These are phyloP conservation scores for Micractinium sp. DNA, from an alignment of 139 green algal species.

Conservation along the genomic window DNA sequence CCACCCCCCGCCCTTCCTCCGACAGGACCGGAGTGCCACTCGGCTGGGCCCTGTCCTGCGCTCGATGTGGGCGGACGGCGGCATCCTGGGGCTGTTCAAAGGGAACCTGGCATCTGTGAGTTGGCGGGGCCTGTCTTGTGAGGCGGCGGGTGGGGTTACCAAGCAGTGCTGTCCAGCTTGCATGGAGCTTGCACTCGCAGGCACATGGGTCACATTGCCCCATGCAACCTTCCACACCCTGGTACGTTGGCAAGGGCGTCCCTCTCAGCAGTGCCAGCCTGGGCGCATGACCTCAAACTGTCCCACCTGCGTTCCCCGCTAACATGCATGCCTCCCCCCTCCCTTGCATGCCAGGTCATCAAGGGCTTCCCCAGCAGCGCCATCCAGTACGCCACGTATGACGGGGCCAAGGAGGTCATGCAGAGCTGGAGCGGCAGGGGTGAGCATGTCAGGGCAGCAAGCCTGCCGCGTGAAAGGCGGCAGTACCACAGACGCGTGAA, in stretches of 20 bases:
- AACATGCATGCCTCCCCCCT: neutral
- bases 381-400: slow-evolving; percentile 44
- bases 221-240: too few relatives aligned
- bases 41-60: slow-evolving; percentile 7
- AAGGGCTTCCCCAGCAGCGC: slow-evolving; percentile 29
- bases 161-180: neutral
- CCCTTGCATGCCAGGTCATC: neutral
- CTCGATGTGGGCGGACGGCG: slow-evolving; percentile 41
- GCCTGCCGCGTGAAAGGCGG: neutral
- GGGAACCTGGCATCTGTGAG: slow-evolving; percentile 47
- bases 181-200: too few relatives aligned
- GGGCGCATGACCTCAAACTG: too few relatives aligned
- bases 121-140: neutral
- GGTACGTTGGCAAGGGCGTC: too few relatives aligned
- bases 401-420: slow-evolving; percentile 36
- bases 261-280: too few relatives aligned
- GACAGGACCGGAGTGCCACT: neutral
- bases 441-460: neutral
- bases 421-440: slow-evolving; percentile 2
- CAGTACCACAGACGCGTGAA: neutral
- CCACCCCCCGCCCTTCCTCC: neutral
- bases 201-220: neutral
- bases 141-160: neutral
- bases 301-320: too few relatives aligned
- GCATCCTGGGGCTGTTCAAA: slow-evolving; percentile 32